Evolutionary conservation across 305 asterid species (phyloP), one percentile per base, ranked within the genome.

Genomic region (Coffea humblotiana): DNA sequence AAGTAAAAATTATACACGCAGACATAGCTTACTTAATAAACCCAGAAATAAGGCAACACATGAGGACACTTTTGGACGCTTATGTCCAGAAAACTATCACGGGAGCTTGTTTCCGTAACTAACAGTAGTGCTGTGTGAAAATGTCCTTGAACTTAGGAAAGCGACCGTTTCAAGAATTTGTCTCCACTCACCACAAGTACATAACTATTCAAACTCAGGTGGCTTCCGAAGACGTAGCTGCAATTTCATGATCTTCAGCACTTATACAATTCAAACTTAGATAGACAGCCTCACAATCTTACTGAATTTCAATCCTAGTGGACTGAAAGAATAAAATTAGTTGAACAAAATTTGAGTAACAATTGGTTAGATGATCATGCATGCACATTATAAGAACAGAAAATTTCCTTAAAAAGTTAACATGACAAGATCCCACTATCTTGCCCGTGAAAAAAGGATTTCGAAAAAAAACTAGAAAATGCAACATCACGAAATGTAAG

Each of bases 41-140:
- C 11, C 52, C 25, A n/a, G 12, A 40, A 8, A 7, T n/a, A n/a
- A 6, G 76, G 6, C 40, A 71, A 11, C 54, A 47, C 27, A 71
- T 29, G 52, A 12, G 40, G 58, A 71, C 60, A 3, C 2, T 37
- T 72, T 72, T 49, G 19, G 27, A 7, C 18, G 58, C 61, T 23
- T 21, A 35, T 0, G 54, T 76, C 72, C 27, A n/a, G 47, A 43
- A 64, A 29, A 43, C 48, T 6, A 29, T 64, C 79, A 77, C 79
- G 79, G 72, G 79, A 64, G 32, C 48, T 77, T 77, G 73, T 47
- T 65, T 65, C 54, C 10, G 43, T 4, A 37, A 37, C 2, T 37
- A 37, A 37, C 2, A 37, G 43, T 37, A n/a, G 47, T 45, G 3
- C 25, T 23, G 0, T 29, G 32, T 29, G 32, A 1, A 29, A 29